Conservation (phyloP, 768 basidiomycete species). For the Tylopilus cervinicoccineus region DNA sequence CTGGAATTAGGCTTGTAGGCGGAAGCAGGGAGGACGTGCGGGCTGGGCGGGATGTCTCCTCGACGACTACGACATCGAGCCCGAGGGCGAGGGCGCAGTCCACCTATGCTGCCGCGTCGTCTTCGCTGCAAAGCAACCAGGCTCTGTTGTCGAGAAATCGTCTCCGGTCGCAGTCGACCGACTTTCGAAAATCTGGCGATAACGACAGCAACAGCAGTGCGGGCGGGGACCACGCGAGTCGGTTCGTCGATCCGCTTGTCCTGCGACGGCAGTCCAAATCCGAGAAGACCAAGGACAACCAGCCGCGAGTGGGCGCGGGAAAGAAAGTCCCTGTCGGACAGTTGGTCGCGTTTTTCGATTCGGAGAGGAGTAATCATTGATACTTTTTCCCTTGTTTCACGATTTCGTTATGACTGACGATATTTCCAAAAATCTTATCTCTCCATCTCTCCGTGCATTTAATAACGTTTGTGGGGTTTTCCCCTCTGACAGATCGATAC, state of each 20-base stretch:
- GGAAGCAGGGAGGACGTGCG: slow-evolving; percentile 19
- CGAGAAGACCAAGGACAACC: slow-evolving; percentile 39
- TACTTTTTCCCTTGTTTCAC: not conserved
- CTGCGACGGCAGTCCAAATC: slow-evolving; percentile 59
- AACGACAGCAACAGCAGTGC: slow-evolving; percentile 4
- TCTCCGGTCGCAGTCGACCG: slow-evolving; percentile 39
- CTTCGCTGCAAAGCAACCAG: slow-evolving; percentile 30
- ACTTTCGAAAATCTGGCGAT: too few relatives aligned
- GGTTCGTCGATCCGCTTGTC: slow-evolving; percentile 77
- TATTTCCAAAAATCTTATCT: not conserved
- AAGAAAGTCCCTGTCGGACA: slow-evolving; percentile 73
- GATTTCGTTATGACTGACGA: not conserved
- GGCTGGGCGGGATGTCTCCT: slow-evolving; percentile 4
- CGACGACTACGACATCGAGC: slow-evolving; percentile 9
- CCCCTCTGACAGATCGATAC: not conserved
- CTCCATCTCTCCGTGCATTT: not conserved
- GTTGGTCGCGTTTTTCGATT: slow-evolving; percentile 81
- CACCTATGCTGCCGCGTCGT: slow-evolving; percentile 41
- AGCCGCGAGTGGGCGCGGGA: slow-evolving; percentile 33
- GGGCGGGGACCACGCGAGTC: slow-evolving; percentile 21
- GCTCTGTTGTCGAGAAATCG: slow-evolving; percentile 24
- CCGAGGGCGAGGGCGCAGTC: slow-evolving; percentile 54
- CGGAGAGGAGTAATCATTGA: slow-evolving; percentile 19
- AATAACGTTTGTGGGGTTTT: not conserved
- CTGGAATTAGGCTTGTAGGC: slow-evolving; percentile 33